Evolutionary conservation across 2,329 filamentous ascomycete genomes (phyloP).

Genomic region (Colletotrichum sp.): DNA sequence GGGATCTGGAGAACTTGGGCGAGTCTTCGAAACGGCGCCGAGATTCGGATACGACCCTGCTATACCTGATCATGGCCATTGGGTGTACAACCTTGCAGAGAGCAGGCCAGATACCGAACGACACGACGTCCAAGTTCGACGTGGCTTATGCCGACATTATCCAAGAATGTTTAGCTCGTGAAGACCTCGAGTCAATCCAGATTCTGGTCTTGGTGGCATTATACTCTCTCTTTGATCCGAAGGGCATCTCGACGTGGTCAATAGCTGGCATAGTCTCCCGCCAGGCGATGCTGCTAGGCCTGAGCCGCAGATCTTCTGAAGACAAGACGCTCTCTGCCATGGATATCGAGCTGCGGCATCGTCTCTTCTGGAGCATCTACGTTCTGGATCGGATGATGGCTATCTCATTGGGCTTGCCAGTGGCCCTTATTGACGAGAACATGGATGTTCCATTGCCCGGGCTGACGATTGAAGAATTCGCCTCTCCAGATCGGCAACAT

Average conservation of each 20-base stretch:
- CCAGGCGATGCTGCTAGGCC: slow-evolving; percentile 42
- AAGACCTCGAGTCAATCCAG: slow-evolving; percentile 42
- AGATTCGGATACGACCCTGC: slow-evolving; percentile 36
- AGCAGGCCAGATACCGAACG: slow-evolving; percentile 42
- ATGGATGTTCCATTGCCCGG: slow-evolving; percentile 46
- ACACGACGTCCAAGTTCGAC: slow-evolving; percentile 35
- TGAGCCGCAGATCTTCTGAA: slow-evolving; percentile 35
- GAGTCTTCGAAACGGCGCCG: slow-evolving; percentile 26
- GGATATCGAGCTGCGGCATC: slow-evolving; percentile 38
- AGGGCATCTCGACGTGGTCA: slow-evolving; percentile 42
- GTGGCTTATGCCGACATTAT: slow-evolving; percentile 45
- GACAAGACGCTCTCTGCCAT: slow-evolving; percentile 28
- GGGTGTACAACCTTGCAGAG: slow-evolving; percentile 48
- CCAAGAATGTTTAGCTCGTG: slow-evolving; percentile 40
- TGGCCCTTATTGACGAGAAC: slow-evolving; percentile 42
- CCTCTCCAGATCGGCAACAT: slow-evolving; percentile 38
- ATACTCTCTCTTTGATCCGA: slow-evolving; percentile 48
- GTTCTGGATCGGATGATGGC: slow-evolving; percentile 51
- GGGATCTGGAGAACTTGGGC: slow-evolving; percentile 35
- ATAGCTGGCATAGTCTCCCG: slow-evolving; percentile 45
- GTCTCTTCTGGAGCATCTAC: slow-evolving; percentile 50
- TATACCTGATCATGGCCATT: slow-evolving; percentile 52
- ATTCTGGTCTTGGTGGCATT: slow-evolving; percentile 46
- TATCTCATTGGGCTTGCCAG: slow-evolving; percentile 43
- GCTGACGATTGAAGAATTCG: slow-evolving; percentile 50